phyloP scores from a whole-genome alignment of 2,329 filamentous ascomycete species.

The Sclerotinia subarctica region DNA sequence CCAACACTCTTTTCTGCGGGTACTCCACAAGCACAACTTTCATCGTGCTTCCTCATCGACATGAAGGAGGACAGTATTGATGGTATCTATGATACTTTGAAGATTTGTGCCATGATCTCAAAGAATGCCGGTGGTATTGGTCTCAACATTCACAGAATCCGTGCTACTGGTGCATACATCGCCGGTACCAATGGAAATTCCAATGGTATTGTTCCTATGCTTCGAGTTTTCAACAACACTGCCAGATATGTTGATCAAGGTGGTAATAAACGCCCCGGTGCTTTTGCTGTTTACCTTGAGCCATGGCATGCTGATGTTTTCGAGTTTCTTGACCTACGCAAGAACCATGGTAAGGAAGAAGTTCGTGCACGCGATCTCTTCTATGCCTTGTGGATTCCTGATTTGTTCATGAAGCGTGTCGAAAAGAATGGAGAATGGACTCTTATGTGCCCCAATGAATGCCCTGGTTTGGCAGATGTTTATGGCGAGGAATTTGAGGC shows the following conservation, averaged over 20 bases:
- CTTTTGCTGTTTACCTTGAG: constrained; percentile 98
- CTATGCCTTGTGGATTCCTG: constrained; percentile 96
- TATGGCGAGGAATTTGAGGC: constrained; percentile 97
- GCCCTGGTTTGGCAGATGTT: constrained; percentile 89
- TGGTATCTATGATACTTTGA: constrained; percentile 97
- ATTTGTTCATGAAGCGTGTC: constrained; percentile 99
- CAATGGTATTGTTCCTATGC: constrained; percentile 96
- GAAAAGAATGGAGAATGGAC: constrained; percentile 97
- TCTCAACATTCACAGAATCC: constrained; percentile 93
- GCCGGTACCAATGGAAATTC: constrained; percentile 97
- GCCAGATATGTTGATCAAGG: constrained; percentile 98
- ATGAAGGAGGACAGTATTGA: constrained; percentile 99
- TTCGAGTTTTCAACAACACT: constrained; percentile 99
- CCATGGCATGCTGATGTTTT: constrained; percentile 99
- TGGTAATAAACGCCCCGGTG: constrained; percentile 97
- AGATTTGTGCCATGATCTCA: constrained; percentile 99
- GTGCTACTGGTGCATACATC: constrained; percentile 96
- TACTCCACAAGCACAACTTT: constrained; percentile 89
- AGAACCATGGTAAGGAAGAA: constrained; percentile 99
- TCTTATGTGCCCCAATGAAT: constrained; percentile 96
- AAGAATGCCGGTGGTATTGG: constrained; percentile 99
- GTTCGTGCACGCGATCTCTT: constrained; percentile 95
- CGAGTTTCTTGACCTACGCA: constrained; percentile 93
- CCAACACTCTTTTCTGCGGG: constrained; percentile 98
- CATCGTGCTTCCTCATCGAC: constrained; percentile 97